Evolutionary conservation across 495 filamentous ascomycete species (phyloP), one percentile per base, ranked within the genome.

Genomic region (Astrothelium macrocarpum): DNA sequence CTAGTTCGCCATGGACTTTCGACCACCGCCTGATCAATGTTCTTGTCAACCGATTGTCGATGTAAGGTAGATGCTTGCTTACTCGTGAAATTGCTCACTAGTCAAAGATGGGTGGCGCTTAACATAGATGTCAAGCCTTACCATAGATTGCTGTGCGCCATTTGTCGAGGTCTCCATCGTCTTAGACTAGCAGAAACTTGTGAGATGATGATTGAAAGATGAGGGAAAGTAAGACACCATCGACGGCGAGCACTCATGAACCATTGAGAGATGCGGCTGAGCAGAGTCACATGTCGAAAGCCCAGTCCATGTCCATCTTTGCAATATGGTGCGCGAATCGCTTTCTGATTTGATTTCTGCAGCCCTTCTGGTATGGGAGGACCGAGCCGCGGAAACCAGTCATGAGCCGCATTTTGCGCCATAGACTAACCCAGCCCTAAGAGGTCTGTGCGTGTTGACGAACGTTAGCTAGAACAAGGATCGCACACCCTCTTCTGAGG

Each of bases 71-170:
- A 10, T n/a, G 25, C 4, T 56, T 4, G 9, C 49, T 25, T 26
- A 56, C 49, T 56, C 49, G 49, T 56, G 49, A 7, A 56, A 56
- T 10, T 56, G 20, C n/a, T 56, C 49, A 29, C n/a, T 16, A 29
- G 49, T 26, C n/a, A 56, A 29, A 56, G 49, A 56, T 26, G 49
- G 49, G 25, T 56, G 49, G 4, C 49, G 49, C 20, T 56, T 56
- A 10, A 56, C 49, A 16, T 56, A 56, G 25, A 56, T 56, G 25
- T 56, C 49, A 56, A 56, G 49, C 25, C 49, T 26, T n/a, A 56
- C 25, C 20, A 29, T 29, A 29, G 49, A 56, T 39, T 39, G 34
- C 34, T 39, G 34, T 5, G 34, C 34, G 14, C 14, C 34, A 5
- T 39, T 39, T 14, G 34, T 39, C 34, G 34, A 39, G 34, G 34